A percentile compares a stretch with the other conserved stretches of the same genome.
Conservation (phyloP, 2,329 filamentous ascomycete species). For the Fusarium devonianum region DNA sequence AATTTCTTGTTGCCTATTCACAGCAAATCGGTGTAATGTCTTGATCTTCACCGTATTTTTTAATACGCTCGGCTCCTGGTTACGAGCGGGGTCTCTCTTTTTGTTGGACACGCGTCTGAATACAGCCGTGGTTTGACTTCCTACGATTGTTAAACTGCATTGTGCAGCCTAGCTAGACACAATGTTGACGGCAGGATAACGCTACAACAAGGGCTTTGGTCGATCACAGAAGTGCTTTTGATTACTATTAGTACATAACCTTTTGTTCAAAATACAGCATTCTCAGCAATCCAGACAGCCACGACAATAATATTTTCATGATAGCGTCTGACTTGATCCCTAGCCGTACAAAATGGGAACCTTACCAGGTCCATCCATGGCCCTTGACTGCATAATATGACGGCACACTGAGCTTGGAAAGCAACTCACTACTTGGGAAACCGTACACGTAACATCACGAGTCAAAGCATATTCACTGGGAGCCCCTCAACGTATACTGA, state of each 20-base stretch:
- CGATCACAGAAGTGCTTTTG: slow-evolving; percentile 13
- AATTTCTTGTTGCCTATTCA: slow-evolving; percentile 20
- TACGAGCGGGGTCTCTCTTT: slow-evolving; percentile 13
- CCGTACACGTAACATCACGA: no score
- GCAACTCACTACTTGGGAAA: no score
- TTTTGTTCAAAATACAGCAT: slow-evolving; percentile 29
- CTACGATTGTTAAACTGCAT: slow-evolving; percentile 9
- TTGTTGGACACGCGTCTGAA: slow-evolving; percentile 14
- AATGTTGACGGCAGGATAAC: slow-evolving; percentile 3
- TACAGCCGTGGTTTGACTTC: slow-evolving; percentile 1
- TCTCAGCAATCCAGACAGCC: slow-evolving; percentile 3
- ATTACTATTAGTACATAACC: slow-evolving; percentile 33
- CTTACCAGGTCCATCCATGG: no score
- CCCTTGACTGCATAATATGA: no score
- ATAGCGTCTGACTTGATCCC: neutral
- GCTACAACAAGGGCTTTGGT: slow-evolving; percentile 11
- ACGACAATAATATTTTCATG: neutral
- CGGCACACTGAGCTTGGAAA: neutral
- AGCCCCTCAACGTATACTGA: no score
- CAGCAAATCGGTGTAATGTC: slow-evolving; percentile 25
- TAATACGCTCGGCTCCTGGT: slow-evolving; percentile 29
- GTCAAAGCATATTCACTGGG: no score
- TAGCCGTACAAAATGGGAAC: no score
- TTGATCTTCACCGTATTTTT: slow-evolving; percentile 17
- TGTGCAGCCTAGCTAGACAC: slow-evolving; percentile 11